These are phyloP conservation scores for Termitomyces sp. DNA, from an alignment of 768 basidiomycete species.

Conservation along the genomic window DNA sequence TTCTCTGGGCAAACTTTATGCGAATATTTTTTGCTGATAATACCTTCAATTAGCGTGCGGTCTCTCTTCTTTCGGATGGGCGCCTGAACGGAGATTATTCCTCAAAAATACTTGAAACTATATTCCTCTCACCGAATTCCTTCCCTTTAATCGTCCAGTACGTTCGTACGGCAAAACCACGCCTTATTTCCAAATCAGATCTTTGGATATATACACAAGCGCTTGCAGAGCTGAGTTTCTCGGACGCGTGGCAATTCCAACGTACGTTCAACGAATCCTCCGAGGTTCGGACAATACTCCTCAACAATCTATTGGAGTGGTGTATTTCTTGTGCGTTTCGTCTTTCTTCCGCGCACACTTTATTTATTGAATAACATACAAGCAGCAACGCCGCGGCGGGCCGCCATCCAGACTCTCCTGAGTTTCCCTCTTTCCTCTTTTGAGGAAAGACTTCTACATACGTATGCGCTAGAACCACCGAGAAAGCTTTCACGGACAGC, in stretches of 20 bases:
- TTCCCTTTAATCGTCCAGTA: conserved; percentile 63
- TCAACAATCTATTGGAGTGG: conserved; percentile 62
- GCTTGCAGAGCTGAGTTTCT: conserved; percentile 55
- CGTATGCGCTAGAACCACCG: conserved; percentile 55
- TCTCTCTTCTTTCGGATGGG: conserved; percentile 66
- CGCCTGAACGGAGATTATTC: conserved; percentile 73
- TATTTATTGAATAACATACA: conserved; percentile 28
- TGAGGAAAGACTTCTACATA: conserved; percentile 55
- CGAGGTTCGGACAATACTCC: conserved; percentile 45
- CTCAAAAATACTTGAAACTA: conserved; percentile 71
- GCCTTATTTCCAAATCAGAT: conserved; percentile 62
- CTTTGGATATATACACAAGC: conserved; percentile 67
- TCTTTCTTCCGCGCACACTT: not conserved
- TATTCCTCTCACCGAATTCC: conserved; percentile 44
- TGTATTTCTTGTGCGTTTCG: conserved; percentile 56
- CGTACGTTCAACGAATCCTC: conserved; percentile 60
- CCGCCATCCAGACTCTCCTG: conserved; percentile 56
- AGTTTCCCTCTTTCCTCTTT: conserved; percentile 58
- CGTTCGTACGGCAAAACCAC: conserved; percentile 69
- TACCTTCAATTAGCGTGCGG: conserved; percentile 46
- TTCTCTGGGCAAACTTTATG: conserved; percentile 11
- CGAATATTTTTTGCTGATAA: not conserved
- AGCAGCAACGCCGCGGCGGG: conserved; percentile 56
- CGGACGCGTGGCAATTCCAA: conserved; percentile 75
- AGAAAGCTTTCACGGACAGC: conserved; percentile 38